These are phyloP conservation scores for Stentor roeselii DNA, from an alignment of 73 alveolate genomes.

Conservation along the genomic window DNA sequence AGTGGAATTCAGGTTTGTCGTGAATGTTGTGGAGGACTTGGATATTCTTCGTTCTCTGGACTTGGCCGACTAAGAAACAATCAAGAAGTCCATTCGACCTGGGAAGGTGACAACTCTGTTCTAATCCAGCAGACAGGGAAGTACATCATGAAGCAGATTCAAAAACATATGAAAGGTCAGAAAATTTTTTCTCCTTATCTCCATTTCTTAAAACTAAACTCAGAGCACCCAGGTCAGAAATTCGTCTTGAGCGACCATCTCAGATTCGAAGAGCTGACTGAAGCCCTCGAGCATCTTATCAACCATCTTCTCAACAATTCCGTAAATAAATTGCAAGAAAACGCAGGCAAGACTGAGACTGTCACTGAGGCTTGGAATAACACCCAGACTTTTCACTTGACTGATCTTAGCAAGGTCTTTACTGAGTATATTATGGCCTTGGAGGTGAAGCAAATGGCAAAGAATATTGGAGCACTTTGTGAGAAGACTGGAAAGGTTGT, in stretches of 20 bases:
- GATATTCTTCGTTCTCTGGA: constrained; percentile 60
- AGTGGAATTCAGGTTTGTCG: constrained; percentile 55
- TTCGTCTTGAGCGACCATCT: not conserved
- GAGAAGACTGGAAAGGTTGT: not conserved
- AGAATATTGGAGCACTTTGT: not conserved
- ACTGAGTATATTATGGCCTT: not conserved
- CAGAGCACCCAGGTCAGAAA: not conserved
- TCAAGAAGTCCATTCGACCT: constrained; percentile 39
- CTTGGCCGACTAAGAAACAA: constrained; percentile 35
- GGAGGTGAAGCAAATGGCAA: not conserved
- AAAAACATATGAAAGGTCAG: constrained; percentile 41
- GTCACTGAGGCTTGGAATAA: constrained; percentile 16
- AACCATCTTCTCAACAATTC: not conserved
- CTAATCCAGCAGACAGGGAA: constrained; percentile 68
- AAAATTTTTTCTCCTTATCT: not conserved
- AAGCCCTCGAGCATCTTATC: not conserved
- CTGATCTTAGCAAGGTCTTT: not conserved
- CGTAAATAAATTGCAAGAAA: constrained; percentile 6
- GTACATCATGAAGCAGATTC: constrained; percentile 34
- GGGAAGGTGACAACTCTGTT: constrained; percentile 89
- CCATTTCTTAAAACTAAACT: not conserved
- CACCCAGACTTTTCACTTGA: not conserved
- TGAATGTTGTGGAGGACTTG: constrained; percentile 69
- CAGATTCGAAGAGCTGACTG: not conserved
- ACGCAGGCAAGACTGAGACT: not conserved